phyloP scores from a whole-genome alignment of 2,329 filamentous ascomycete genomes.

The Elsinoe arachidis region DNA sequence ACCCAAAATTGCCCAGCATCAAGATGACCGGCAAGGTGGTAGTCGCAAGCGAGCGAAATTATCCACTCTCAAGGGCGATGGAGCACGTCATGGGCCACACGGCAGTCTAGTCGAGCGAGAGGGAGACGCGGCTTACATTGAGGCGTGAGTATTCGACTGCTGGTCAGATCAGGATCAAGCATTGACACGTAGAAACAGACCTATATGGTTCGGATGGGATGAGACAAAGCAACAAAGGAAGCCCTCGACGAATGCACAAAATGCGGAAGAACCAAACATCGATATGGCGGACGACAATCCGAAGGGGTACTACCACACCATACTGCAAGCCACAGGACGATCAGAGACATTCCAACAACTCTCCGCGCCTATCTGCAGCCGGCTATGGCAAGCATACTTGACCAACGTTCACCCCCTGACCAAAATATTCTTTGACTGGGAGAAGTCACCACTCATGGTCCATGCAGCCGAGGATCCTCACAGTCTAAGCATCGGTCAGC shows the following conservation, averaged over 20 bases:
- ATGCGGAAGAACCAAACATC: too few species aligned
- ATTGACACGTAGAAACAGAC: background rate
- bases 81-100: background rate
- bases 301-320: background rate
- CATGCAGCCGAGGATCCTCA: background rate
- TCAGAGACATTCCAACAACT: background rate
- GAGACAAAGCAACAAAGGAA: background rate
- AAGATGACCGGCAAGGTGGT: background rate
- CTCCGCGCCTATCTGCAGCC: background rate
- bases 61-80: background rate
- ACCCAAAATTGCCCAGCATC: too few species aligned
- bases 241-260: background rate
- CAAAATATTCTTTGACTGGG: constrained; percentile 13
- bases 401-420: constrained; percentile 11
- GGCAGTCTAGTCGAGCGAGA: background rate
- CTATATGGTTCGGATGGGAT: constrained; percentile 6
- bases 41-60: background rate
- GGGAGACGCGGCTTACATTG: constrained; percentile 1
- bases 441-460: background rate
- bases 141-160: background rate
- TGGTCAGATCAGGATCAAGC: background rate
- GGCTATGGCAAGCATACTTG: constrained; percentile 12
- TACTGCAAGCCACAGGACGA: background rate
- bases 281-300: background rate
- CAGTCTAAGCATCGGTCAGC: background rate